Percentiles rank a stretch among this genome's conserved stretches.
Conservation (phyloP, 148 eudicot species). For the Heliosperma pusillum region DNA sequence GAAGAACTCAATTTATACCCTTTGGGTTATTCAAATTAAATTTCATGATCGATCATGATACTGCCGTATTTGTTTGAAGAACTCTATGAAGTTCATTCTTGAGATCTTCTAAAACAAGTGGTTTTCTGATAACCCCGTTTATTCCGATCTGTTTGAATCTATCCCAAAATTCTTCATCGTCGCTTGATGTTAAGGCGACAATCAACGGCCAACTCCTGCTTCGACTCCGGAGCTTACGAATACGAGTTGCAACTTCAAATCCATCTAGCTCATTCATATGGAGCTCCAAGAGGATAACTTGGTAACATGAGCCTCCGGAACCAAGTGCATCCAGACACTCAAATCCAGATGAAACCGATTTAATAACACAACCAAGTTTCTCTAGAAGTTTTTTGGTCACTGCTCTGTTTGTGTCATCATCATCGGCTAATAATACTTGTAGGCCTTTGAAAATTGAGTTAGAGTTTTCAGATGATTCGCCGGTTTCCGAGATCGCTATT, state of each 20-base stretch:
- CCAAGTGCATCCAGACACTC: conserved; percentile 63
- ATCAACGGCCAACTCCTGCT: conserved; percentile 75
- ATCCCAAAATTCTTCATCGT: conserved; percentile 42
- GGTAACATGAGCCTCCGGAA: conserved; percentile 34
- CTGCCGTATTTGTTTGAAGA: conserved; percentile 31
- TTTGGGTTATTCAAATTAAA: background rate
- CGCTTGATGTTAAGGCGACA: conserved; percentile 48
- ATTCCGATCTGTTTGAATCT: conserved; percentile 50
- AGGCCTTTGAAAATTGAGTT: conserved; percentile 55
- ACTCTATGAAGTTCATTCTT: conserved; percentile 61
- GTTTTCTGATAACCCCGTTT: conserved; percentile 65
- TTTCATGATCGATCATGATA: background rate
- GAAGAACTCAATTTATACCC: conserved; percentile 9
- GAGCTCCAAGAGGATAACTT: conserved; percentile 63
- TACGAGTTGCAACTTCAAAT: conserved; percentile 52
- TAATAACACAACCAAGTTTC: conserved; percentile 62
- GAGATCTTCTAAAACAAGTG: conserved; percentile 57
- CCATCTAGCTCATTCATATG: conserved; percentile 69
- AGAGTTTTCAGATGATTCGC: conserved; percentile 38
- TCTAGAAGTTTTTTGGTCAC: conserved; percentile 65
- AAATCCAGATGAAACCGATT: conserved; percentile 54
- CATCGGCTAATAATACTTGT: conserved; percentile 65
- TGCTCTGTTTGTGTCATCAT: conserved; percentile 58
- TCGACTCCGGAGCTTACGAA: conserved; percentile 56
- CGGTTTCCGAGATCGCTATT: conserved; percentile 39